These are phyloP conservation scores for Annulohypoxylon truncatum DNA, from an alignment of 2,329 filamentous ascomycete genomes.

Conservation along the genomic window DNA sequence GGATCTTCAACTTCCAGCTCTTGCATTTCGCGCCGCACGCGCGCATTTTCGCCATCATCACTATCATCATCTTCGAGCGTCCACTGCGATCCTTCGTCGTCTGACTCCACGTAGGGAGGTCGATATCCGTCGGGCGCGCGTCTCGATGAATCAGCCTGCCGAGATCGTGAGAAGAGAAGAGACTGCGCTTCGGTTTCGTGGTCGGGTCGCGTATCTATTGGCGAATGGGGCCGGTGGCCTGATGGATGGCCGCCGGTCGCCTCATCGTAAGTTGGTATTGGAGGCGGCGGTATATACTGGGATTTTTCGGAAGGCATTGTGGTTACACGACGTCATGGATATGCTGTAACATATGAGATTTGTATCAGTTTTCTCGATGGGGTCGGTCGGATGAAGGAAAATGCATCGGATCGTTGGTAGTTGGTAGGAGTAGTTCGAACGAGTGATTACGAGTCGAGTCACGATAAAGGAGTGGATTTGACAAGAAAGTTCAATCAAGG, in stretches of 20 bases:
- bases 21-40: constrained; percentile 83
- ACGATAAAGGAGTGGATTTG: constrained; percentile 37
- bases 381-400: constrained; percentile 2
- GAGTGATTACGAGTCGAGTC: constrained; percentile 36
- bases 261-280: constrained; percentile 88
- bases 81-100: constrained; percentile 67
- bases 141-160: constrained; percentile 54
- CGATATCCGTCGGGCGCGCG: constrained; percentile 71
- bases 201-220: constrained; percentile 70
- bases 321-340: constrained; percentile 33
- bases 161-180: constrained; percentile 70
- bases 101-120: constrained; percentile 76
- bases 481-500: constrained; percentile 36
- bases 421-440: constrained; percentile 13
- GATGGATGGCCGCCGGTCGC: constrained; percentile 72
- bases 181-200: constrained; percentile 82
- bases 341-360: constrained; percentile 7
- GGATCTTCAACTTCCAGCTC: constrained; percentile 89
- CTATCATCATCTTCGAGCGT: constrained; percentile 55
- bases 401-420: constrained; percentile 29
- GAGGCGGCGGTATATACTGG: constrained; percentile 72
- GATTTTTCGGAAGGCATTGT: constrained; percentile 63
- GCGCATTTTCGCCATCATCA: constrained; percentile 62
- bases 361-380: constrained; percentile 6
- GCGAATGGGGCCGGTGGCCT: constrained; percentile 61